Base-by-base conservation (phyloP, 202 grass and related monocot species). In the Cymbopogon flexuosus region DNA sequence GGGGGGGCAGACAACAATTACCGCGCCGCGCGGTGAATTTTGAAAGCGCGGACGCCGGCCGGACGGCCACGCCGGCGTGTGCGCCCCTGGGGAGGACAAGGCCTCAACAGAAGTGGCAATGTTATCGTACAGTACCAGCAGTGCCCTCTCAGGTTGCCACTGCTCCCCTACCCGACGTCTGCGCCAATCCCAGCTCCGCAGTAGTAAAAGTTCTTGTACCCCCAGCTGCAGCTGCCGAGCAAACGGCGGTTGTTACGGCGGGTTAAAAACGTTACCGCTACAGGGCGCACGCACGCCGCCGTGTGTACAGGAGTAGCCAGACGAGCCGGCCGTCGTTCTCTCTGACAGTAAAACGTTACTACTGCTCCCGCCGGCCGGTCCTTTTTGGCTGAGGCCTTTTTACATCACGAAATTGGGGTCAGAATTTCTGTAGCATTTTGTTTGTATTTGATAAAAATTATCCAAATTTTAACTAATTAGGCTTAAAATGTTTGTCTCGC, bases 101-200 rank as follows among this genome's bases (percentile, higher is more conserved):
- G 27, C 70, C 68, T 83, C 79, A 82, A 76, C 86, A 79, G 30
- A 83, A 88, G 83, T 77, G 79, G 89, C 86, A 72, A 79, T 83
- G 79, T 5, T 5, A 52, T 59, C 79, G 70, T 86, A 83, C 89
- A 5, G 83, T 39, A 75, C 64, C 79, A 8, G 39, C 80, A 74
- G 75, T 76, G 87, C 23, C 72, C 60, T 73, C 78, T 86, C 83
- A 85, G 83, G 78, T 56, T 73, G 67, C 73, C 72, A 71, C 86
- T 88, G 83, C 31, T 13, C 30, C 0, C 29, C 12, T 11, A 11
- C 11, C 12, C 1, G 8, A 2, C 31, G 77, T 47, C 60, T 76
- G 76, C 81, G 81, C 76, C 70, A 84, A 84, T 76, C 76, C 64
- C 31, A 84, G 62, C 79, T 19, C 74, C 6, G 45, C 79, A 23